Base-by-base conservation (phyloP, 148 eudicot genomes). In the Spergularia marina region DNA sequence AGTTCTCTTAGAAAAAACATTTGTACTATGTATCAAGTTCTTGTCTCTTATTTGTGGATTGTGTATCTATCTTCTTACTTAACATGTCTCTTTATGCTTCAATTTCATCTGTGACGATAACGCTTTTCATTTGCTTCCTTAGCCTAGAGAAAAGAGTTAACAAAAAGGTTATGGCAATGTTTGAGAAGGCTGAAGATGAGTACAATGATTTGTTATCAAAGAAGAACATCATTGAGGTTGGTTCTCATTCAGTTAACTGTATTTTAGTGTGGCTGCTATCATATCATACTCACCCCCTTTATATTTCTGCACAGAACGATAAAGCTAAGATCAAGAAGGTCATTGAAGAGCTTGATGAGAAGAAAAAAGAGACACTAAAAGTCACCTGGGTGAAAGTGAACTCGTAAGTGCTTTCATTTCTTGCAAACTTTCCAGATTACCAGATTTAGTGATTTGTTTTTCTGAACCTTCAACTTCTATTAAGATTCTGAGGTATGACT, bases 171-270 rank as follows among this genome's bases (percentile, higher is more conserved):
- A 92, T 90, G 83, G 87, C 97, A 49, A 92, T 95, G 99, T 92
- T 95, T 83, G 97, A 95, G 87, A 95, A 90, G 83, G 94, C 97
- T 49, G 99, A 95, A 83, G 97, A 95, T 74, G 97, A 95, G 85
- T 95, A 89, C 83, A 92, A 89, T 74, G 92, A 85, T 79, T 81
- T 95, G 83, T 84, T 95, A 68, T 89, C 99, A 36, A 95, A 87
- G 83, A 95, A 95, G 85, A 92, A 87, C 79, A 92, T 90, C 20
- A 92, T 95, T 76, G 97, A 95, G 99, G 99, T 95, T 60, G 18
- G 89, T 63, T 72, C 60, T 25, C 55, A 20, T 77, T 60, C 14
- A 57, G 25, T 62, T 34, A n/a, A 65, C 14, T 78, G 57, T 59
- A 30, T n/a, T 40, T 23, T 44, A 30, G n/a, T 52, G 34, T 68